Evolutionary conservation across 257 asterid species (phyloP).

Genomic region (Gardenia jasminoides): DNA sequence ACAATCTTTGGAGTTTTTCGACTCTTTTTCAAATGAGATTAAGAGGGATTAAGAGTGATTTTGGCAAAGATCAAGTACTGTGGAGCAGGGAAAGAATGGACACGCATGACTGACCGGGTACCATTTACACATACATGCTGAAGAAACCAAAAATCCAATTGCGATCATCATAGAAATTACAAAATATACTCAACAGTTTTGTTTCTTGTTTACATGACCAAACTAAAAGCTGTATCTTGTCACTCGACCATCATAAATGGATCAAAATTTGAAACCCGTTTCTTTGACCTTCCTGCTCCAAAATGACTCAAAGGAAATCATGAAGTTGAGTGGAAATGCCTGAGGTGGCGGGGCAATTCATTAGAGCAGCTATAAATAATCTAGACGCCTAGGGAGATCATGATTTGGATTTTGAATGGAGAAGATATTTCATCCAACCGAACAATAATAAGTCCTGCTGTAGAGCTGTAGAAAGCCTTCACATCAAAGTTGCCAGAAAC

Average conservation of each 20-base stretch:
- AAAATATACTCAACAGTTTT: no score
- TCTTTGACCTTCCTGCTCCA: not conserved
- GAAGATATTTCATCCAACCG: no score
- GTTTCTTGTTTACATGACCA: not conserved
- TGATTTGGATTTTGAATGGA: no score
- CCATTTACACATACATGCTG: not conserved
- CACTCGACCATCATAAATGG: no score
- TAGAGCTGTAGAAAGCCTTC: no score
- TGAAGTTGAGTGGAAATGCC: not conserved
- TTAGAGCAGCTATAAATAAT: no score
- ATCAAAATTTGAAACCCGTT: no score
- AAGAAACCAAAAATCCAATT: not conserved
- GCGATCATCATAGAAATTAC: not conserved
- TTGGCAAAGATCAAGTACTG: not conserved
- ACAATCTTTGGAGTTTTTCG: not conserved
- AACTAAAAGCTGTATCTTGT: not conserved
- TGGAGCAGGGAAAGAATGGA: not conserved
- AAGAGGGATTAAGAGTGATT: not conserved
- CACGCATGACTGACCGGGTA: not conserved
- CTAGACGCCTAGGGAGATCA: no score
- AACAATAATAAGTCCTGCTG: no score
- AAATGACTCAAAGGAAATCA: not conserved
- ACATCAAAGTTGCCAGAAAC: no score
- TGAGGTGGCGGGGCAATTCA: not conserved
- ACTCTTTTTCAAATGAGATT: no score